phyloP scores from a whole-genome alignment of 2,329 filamentous ascomycete genomes.

The Nothophaeocryptopus gaeumannii region DNA sequence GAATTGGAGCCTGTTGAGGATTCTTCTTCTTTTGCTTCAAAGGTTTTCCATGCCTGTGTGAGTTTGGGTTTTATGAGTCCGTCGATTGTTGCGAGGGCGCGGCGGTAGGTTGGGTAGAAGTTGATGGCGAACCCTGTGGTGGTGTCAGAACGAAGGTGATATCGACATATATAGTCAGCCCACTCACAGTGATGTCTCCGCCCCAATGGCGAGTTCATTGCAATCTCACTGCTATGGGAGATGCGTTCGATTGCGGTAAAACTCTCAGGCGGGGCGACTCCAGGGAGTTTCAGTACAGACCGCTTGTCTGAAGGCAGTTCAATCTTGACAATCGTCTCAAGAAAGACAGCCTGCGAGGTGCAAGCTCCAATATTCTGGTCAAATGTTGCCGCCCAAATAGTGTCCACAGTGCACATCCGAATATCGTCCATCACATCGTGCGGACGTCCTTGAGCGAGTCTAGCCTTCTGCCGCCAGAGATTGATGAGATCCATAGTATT shows the following conservation, averaged over 20 bases:
- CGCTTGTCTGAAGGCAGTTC: neutral
- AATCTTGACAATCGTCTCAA: neutral
- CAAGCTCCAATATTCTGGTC: neutral
- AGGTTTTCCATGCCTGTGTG: slow-evolving; percentile 1
- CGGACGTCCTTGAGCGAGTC: slow-evolving; percentile 1
- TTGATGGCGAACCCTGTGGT: slow-evolving; percentile 3
- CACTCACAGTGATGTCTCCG: slow-evolving; percentile 1
- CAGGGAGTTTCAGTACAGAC: neutral
- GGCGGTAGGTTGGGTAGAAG: slow-evolving; percentile 4
- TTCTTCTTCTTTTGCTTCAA: neutral
- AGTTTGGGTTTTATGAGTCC: neutral
- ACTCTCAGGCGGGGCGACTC: neutral
- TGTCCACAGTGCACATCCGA: neutral
- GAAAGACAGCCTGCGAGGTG: neutral
- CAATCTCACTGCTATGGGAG: neutral
- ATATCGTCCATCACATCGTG: neutral
- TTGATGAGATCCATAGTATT: neutral
- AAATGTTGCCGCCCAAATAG: slow-evolving; percentile 7
- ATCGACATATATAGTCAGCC: neutral
- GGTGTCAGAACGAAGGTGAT: neutral
- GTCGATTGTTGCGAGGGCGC: neutral
- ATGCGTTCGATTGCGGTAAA: neutral
- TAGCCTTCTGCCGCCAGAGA: slow-evolving; percentile 1
- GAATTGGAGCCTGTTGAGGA: slow-evolving; percentile 9
- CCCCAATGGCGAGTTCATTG: slow-evolving; percentile 1